Conservation (phyloP, 768 basidiomycete species). For the Suillus brevipes region DNA sequence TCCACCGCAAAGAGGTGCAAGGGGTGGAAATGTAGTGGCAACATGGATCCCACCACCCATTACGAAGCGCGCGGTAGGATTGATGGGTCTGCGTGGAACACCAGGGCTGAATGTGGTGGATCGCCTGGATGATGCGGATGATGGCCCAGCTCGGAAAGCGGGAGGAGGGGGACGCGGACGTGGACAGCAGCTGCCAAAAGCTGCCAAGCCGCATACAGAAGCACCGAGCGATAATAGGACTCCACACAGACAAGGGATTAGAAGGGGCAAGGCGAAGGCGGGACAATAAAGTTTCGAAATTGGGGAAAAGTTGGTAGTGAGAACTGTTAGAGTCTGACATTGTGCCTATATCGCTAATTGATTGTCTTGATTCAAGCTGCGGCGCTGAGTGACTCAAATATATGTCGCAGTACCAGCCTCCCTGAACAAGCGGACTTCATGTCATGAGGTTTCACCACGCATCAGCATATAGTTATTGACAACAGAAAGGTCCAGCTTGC, state of each 20-base stretch:
- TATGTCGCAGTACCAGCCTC: neutral
- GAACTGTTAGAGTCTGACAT: neutral
- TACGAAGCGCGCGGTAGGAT: constrained; percentile 44
- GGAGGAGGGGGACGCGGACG: constrained; percentile 1
- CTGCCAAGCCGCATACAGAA: neutral
- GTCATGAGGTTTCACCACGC: neutral
- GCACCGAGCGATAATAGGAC: neutral
- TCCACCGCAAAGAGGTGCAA: neutral
- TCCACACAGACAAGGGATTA: neutral
- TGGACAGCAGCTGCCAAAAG: neutral
- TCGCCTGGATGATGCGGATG: neutral
- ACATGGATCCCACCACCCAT: constrained; percentile 32
- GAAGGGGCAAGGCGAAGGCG: neutral
- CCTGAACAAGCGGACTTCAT: neutral
- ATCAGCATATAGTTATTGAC: neutral
- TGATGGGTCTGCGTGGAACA: constrained; percentile 46
- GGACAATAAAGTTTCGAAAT: neutral
- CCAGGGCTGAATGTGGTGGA: constrained; percentile 8
- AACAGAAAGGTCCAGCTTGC: neutral
- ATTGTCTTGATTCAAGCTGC: neutral
- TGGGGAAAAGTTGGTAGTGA: neutral
- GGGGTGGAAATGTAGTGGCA: neutral
- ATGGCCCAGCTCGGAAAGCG: neutral
- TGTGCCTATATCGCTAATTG: neutral
- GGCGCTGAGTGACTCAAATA: neutral